These are phyloP conservation scores for Saccharum hybrid DNA, from an alignment of 202 grass and related monocot genomes.

Conservation along the genomic window DNA sequence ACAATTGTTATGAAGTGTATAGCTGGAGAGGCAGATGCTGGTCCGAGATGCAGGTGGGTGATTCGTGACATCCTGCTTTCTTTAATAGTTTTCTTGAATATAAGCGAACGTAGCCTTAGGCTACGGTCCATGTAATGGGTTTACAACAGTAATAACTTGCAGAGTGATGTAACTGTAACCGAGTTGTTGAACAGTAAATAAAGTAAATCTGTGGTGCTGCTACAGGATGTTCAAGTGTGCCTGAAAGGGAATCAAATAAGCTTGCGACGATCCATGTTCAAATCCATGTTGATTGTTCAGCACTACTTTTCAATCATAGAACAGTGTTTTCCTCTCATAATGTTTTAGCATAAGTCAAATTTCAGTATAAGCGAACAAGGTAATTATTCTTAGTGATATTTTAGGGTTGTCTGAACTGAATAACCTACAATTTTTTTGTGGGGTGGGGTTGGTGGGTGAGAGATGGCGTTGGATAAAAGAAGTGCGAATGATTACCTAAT, in stretches of 20 bases:
- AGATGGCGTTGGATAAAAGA: too few relatives aligned
- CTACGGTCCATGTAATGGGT: background rate
- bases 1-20: slow-evolving; percentile 30
- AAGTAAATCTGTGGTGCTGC: background rate
- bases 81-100: slow-evolving; percentile 22
- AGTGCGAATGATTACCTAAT: too few relatives aligned
- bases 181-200: background rate
- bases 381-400: too few relatives aligned
- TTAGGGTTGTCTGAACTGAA: too few relatives aligned
- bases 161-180: background rate
- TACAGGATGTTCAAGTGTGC: background rate
- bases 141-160: background rate
- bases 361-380: too few relatives aligned
- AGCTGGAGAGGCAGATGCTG: slow-evolving; percentile 6
- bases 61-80: slow-evolving; percentile 9
- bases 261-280: background rate
- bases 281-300: background rate
- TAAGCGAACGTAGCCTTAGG: background rate
- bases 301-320: too few relatives aligned
- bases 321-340: too few relatives aligned
- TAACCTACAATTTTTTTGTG: too few relatives aligned
- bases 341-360: too few relatives aligned
- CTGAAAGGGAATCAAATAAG: background rate
- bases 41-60: background rate
- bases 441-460: too few relatives aligned